Evolutionary conservation across 257 asterid genomes (phyloP).

Genomic region (Nicotiana noctiflora): DNA sequence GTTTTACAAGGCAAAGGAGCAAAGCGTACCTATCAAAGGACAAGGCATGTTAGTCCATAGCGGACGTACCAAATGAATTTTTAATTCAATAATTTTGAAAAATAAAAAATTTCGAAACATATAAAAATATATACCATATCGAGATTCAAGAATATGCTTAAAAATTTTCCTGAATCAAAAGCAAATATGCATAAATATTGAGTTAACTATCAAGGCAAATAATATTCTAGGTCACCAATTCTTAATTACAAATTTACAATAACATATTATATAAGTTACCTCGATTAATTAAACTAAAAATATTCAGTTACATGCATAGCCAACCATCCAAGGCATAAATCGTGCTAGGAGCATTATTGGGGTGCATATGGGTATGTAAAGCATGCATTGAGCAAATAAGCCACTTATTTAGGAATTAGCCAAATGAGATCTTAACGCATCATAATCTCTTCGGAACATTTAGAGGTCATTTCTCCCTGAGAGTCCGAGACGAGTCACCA

Average conservation of each 20-base stretch:
- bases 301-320: background rate
- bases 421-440: background rate
- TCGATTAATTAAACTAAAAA: background rate
- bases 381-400: background rate
- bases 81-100: background rate
- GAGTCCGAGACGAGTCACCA: background rate
- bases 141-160: too few relatives aligned
- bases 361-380: background rate
- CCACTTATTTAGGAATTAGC: background rate
- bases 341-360: background rate
- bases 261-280: background rate
- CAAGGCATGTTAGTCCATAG: background rate
- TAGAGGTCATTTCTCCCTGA: background rate
- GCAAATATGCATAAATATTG: background rate
- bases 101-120: too few relatives aligned
- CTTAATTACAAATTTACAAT: background rate
- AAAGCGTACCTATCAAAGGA: background rate
- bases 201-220: background rate
- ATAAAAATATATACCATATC: too few relatives aligned
- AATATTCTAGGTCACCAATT: background rate
- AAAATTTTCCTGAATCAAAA: background rate
- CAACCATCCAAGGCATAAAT: background rate
- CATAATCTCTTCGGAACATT: too few relatives aligned
- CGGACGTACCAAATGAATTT: background rate
- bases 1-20: background rate